Conservation (phyloP, 192 early-diverging fungal species). For the Coemansia sp. region DNA sequence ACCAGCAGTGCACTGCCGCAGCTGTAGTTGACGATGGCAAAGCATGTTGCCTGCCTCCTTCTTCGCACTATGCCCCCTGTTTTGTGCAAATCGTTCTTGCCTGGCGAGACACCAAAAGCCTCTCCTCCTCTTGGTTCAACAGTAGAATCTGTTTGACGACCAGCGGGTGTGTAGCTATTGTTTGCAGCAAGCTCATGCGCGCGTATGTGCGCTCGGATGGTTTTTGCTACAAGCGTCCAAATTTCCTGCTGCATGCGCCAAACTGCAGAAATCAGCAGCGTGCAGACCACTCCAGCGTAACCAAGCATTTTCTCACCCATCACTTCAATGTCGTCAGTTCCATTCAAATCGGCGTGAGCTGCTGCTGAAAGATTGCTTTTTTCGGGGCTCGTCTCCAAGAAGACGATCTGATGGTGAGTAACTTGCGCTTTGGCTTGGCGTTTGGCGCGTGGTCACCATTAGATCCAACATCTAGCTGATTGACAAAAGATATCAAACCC, state of each 20-base stretch:
- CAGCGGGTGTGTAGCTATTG: slow-evolving; percentile 19
- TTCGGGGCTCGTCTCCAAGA: not conserved
- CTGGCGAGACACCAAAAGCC: not conserved
- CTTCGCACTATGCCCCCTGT: not conserved
- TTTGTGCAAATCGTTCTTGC: slow-evolving; percentile 1
- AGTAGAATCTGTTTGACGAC: slow-evolving; percentile 16
- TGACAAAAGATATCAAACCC: too few species aligned
- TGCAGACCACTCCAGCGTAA: slow-evolving; percentile 7
- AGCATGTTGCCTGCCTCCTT: not conserved
- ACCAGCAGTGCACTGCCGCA: not conserved
- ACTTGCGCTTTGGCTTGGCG: too few species aligned
- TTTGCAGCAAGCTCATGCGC: slow-evolving; percentile 19
- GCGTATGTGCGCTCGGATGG: slow-evolving; percentile 11
- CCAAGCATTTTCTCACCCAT: not conserved
- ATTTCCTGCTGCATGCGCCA: slow-evolving; percentile 10
- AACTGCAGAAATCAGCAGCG: slow-evolving; percentile 2
- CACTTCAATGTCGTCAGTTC: not conserved
- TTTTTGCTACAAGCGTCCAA: not conserved
- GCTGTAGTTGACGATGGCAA: not conserved
- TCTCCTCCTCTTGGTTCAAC: not conserved
- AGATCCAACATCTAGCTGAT: too few species aligned
- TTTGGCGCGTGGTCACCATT: too few species aligned
- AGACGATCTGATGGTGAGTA: too few species aligned
- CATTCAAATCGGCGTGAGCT: too few species aligned
- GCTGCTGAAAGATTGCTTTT: not conserved